A percentile compares a stretch with the other conserved stretches of the same genome.
Conservation (phyloP, 257 asterid species). For the Nicotiana tabacum region DNA sequence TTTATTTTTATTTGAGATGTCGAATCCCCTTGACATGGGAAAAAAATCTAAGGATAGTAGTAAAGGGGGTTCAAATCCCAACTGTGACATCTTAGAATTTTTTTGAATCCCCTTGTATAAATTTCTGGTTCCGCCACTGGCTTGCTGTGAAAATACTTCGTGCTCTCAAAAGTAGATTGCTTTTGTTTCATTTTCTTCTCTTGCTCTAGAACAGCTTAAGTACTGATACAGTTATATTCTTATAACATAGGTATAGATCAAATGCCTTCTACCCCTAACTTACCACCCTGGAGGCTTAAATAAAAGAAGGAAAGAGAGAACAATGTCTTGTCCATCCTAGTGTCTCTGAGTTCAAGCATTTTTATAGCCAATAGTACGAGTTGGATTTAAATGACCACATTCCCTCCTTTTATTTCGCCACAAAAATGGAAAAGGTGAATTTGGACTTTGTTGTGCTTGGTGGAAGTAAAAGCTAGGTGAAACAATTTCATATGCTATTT, state of each 20-base stretch:
- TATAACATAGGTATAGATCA: too few relatives aligned
- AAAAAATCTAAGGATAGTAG: too few relatives aligned
- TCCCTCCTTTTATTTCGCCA: not conserved
- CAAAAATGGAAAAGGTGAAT: not conserved
- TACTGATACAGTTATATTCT: not conserved
- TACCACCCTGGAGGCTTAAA: not conserved
- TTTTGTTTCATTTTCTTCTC: not conserved
- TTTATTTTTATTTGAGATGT: too few relatives aligned
- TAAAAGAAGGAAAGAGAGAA: not conserved
- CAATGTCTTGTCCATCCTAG: not conserved
- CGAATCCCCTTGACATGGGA: too few relatives aligned
- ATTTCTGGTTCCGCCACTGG: not conserved
- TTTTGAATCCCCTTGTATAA: too few relatives aligned
- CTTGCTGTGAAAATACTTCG: not conserved
- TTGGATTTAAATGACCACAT: not conserved
- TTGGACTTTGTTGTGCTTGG: not conserved
- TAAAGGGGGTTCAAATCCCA: too few relatives aligned
- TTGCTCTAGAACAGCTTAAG: not conserved
- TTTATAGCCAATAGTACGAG: not conserved
- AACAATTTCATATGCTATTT: not conserved
- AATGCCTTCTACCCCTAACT: not conserved
- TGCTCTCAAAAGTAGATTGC: not conserved
- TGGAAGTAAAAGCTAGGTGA: not conserved
- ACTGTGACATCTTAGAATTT: too few relatives aligned
- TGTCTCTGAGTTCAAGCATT: not conserved